Conservation (phyloP, 2,329 filamentous ascomycete genomes). For the Exophiala oligosperma region DNA sequence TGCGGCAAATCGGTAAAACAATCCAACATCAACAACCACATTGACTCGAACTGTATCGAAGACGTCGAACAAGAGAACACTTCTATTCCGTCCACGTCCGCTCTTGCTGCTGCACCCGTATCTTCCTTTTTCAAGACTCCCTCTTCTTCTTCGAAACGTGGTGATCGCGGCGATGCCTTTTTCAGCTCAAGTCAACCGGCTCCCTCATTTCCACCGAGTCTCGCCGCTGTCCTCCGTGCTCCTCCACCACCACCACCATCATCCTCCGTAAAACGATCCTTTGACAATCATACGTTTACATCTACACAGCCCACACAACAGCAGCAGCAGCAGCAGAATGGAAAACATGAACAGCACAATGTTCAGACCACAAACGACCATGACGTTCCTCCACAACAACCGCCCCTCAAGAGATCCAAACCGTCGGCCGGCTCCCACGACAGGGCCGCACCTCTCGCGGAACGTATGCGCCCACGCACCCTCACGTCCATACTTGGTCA, state of each 20-base stretch:
- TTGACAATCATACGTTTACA: constrained; percentile 23
- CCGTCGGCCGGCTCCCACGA: constrained; percentile 53
- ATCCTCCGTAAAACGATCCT: constrained; percentile 34
- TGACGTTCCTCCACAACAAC: neutral
- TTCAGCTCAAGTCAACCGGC: too few relatives aligned
- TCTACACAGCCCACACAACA: neutral
- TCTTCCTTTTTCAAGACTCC: constrained; percentile 58
- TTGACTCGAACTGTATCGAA: constrained; percentile 77
- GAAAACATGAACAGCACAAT: too few relatives aligned
- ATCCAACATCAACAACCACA: constrained; percentile 80
- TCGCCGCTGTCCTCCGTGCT: constrained; percentile 11
- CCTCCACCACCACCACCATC: neutral
- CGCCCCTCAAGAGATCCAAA: constrained; percentile 64
- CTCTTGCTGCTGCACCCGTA: constrained; percentile 40
- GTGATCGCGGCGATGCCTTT: constrained; percentile 25
- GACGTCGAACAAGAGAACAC: constrained; percentile 53
- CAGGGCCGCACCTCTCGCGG: constrained; percentile 79
- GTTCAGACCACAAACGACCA: neutral
- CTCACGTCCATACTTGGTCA: constrained; percentile 89
- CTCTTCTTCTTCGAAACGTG: constrained; percentile 41
- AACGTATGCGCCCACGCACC: constrained; percentile 84
- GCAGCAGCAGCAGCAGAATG: too few relatives aligned
- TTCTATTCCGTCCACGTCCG: constrained; percentile 28
- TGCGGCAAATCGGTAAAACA: constrained; percentile 73
- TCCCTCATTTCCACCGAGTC: constrained; percentile 28